These are phyloP conservation scores for Floccularia luteovirens DNA, from an alignment of 768 basidiomycete genomes.

Conservation along the genomic window DNA sequence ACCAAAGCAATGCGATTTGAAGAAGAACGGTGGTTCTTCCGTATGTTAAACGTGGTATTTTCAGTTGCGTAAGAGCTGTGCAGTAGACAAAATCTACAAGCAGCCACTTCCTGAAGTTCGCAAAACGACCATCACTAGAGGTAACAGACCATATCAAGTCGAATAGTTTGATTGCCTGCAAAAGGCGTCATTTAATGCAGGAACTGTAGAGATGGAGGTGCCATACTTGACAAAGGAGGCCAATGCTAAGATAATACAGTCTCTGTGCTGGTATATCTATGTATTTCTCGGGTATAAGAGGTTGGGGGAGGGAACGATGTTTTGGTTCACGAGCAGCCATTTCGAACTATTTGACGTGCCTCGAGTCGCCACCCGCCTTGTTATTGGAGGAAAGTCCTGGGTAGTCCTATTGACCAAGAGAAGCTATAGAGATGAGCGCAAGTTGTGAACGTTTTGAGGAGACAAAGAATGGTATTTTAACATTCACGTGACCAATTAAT, in stretches of 20 bases:
- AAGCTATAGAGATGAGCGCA: no score
- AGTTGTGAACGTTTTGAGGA: no score
- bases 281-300: slow-evolving; percentile 68
- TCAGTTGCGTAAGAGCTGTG: slow-evolving; percentile 47
- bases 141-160: slow-evolving; percentile 58
- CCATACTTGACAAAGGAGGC: slow-evolving; percentile 67
- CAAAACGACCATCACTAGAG: slow-evolving; percentile 30
- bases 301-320: slow-evolving; percentile 9
- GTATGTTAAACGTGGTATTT: slow-evolving; percentile 71
- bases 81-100: slow-evolving; percentile 59
- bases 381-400: no score
- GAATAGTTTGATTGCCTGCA: slow-evolving; percentile 67
- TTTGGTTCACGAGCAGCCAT: slow-evolving; percentile 11
- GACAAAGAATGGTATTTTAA: no score
- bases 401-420: no score
- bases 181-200: slow-evolving; percentile 3
- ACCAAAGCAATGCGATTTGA: slow-evolving; percentile 53
- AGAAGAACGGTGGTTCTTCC: slow-evolving; percentile 53
- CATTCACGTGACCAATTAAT: no score
- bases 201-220: not conserved
- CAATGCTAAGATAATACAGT: slow-evolving; percentile 70
- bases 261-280: slow-evolving; percentile 76
- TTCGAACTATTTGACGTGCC: no score
- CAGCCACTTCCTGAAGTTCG: slow-evolving; percentile 64
- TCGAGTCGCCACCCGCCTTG: no score